phyloP scores from a whole-genome alignment of 345 rosid genomes.

The Populus deltoides region DNA sequence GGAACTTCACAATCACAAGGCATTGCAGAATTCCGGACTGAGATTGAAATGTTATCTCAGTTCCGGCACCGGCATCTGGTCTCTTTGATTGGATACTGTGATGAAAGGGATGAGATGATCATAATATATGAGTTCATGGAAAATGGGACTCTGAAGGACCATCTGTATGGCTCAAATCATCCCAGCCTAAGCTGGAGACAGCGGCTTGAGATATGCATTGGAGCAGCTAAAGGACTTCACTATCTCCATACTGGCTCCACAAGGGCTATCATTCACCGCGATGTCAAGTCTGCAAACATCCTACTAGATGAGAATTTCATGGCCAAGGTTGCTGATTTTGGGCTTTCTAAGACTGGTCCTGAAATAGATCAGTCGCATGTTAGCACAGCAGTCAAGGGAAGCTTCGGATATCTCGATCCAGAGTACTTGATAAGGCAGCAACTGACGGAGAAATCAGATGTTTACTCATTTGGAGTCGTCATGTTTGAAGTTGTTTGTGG shows the following conservation, averaged over 20 bases:
- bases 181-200: slow-evolving; percentile 52
- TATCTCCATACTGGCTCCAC: slow-evolving; percentile 73
- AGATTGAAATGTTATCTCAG: slow-evolving; percentile 66
- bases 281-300: slow-evolving; percentile 72
- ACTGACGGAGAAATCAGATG: slow-evolving; percentile 57
- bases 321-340: slow-evolving; percentile 79
- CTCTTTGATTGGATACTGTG: slow-evolving; percentile 61
- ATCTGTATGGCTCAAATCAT: slow-evolving; percentile 43
- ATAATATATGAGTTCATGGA: slow-evolving; percentile 71
- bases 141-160: slow-evolving; percentile 62
- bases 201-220: slow-evolving; percentile 66
- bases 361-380: slow-evolving; percentile 67
- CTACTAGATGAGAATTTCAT: slow-evolving; percentile 57
- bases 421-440: slow-evolving; percentile 58
- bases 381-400: slow-evolving; percentile 73
- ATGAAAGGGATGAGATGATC: slow-evolving; percentile 61
- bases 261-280: slow-evolving; percentile 61
- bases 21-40: slow-evolving; percentile 56
- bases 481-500: slow-evolving; percentile 60
- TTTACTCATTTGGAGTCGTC: slow-evolving; percentile 71
- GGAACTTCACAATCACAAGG: slow-evolving; percentile 61
- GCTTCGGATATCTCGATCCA: slow-evolving; percentile 70
- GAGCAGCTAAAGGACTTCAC: slow-evolving; percentile 68
- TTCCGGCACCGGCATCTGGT: slow-evolving; percentile 72
- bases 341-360: slow-evolving; percentile 66